A percentile compares a stretch with the other conserved stretches of the same genome.
phyloP scores from a whole-genome alignment of 768 basidiomycete genomes.

The Lanmaoa rubissima region DNA sequence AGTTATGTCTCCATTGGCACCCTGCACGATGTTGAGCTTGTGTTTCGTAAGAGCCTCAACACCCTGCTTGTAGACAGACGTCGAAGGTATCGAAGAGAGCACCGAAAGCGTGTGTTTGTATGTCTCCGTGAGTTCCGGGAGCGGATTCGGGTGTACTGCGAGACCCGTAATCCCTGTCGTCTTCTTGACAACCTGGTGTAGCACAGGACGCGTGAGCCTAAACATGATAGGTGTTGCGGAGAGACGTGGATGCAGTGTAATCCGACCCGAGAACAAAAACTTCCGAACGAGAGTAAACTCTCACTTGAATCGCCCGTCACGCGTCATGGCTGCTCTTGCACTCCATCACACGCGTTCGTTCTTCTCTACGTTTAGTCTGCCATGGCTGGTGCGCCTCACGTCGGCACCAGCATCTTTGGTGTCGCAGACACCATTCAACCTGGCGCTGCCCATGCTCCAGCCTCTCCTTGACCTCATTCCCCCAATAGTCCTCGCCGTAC shows the following conservation, averaged over 20 bases:
- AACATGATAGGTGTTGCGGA: conserved; percentile 53
- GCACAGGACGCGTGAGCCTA: conserved; percentile 69
- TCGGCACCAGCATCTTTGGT: conserved; percentile 6
- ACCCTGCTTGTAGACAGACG: conserved; percentile 87
- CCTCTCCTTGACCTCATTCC: conserved; percentile 76
- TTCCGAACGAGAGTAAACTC: background rate
- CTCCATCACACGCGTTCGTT: conserved; percentile 33
- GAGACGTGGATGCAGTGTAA: conserved; percentile 6
- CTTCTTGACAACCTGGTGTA: conserved; percentile 61
- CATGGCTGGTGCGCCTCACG: conserved; percentile 24
- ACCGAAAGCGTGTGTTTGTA: conserved; percentile 75
- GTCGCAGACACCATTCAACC: conserved; percentile 28
- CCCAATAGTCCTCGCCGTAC: conserved; percentile 85
- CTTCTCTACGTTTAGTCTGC: conserved; percentile 21
- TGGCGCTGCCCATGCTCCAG: conserved; percentile 41
- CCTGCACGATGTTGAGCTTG: conserved; percentile 72
- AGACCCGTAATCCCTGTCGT: conserved; percentile 90
- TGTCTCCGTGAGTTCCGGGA: conserved; percentile 71
- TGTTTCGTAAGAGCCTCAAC: conserved; percentile 81
- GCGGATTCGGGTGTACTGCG: conserved; percentile 77
- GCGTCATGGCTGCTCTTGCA: conserved; percentile 38
- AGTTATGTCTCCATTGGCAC: conserved; percentile 61
- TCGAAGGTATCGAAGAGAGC: conserved; percentile 69
- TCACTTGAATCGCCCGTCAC: conserved; percentile 16
- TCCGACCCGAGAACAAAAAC: background rate